Conservation (phyloP, 2,329 filamentous ascomycete species). For the Fusarium algeriense region DNA sequence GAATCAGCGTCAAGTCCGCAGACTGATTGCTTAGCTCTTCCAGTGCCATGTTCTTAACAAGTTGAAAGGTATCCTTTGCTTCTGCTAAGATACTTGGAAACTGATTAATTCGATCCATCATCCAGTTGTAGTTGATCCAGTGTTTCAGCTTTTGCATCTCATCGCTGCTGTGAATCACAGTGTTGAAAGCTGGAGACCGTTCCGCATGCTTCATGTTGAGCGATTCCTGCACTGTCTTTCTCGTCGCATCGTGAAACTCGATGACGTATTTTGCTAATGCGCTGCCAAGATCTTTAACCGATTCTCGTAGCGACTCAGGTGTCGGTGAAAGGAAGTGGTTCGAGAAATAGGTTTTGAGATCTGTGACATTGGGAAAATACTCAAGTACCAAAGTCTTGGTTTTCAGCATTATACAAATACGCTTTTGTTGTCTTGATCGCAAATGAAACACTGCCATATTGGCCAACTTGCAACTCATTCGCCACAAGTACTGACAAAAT, state of each 20-base stretch:
- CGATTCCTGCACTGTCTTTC: not conserved
- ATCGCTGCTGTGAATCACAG: not conserved
- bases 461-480: fast-evolving
- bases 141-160: conserved; percentile 13
- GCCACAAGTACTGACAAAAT: not conserved
- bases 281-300: not conserved
- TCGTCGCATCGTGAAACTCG: not conserved
- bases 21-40: not conserved
- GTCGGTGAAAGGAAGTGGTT: not conserved
- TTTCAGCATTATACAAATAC: not conserved
- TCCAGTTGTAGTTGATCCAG: conserved; percentile 10
- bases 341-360: not conserved
- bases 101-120: not conserved
- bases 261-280: not conserved
- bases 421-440: not conserved
- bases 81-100: not conserved
- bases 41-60: not conserved
- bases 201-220: fast-evolving
- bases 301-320: not conserved
- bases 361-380: not conserved
- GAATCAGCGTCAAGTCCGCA: not conserved
- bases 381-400: not conserved
- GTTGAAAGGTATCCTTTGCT: not conserved
- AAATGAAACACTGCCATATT: not conserved
- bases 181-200: no score